Conservation (phyloP, 108 stramenopile species). For the Fistulifera solaris region DNA sequence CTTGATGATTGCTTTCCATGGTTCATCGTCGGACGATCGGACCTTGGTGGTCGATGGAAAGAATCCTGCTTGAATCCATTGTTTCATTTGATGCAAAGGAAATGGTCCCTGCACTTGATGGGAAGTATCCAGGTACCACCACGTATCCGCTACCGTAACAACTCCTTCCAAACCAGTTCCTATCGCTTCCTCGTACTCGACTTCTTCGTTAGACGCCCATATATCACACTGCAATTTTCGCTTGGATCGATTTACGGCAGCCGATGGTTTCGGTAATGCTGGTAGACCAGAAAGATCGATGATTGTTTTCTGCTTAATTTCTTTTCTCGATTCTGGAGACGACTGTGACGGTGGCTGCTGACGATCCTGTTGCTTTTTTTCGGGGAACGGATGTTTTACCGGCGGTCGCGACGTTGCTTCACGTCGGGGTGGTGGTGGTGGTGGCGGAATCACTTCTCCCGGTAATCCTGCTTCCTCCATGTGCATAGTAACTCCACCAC, state of each 20-base stretch:
- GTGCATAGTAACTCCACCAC: conserved; percentile 44
- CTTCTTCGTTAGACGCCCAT: conserved; percentile 82
- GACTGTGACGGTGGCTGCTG: conserved; percentile 11
- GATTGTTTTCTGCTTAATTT: neutral
- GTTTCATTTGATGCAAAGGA: conserved; percentile 32
- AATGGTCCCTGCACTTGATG: conserved; percentile 71
- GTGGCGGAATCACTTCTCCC: conserved; percentile 39
- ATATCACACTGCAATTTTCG: conserved; percentile 41
- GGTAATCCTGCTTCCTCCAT: conserved; percentile 35
- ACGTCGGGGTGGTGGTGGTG: conserved; percentile 20
- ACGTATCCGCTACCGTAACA: conserved; percentile 20
- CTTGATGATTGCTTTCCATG: neutral
- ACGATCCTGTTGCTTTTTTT: conserved; percentile 5
- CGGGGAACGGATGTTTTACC: neutral
- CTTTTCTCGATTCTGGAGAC: neutral
- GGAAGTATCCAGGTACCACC: conserved; percentile 59
- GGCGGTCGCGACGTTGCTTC: conserved; percentile 15
- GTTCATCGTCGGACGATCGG: neutral
- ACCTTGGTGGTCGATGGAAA: conserved; percentile 25
- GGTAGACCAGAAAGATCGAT: conserved; percentile 14
- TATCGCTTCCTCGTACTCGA: conserved; percentile 49
- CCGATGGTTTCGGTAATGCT: conserved; percentile 47
- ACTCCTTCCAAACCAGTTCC: conserved; percentile 47
- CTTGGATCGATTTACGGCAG: conserved; percentile 42
- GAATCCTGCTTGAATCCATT: conserved; percentile 65